phyloP scores from a whole-genome alignment of 441 rosid species.

The Croton setiger region DNA sequence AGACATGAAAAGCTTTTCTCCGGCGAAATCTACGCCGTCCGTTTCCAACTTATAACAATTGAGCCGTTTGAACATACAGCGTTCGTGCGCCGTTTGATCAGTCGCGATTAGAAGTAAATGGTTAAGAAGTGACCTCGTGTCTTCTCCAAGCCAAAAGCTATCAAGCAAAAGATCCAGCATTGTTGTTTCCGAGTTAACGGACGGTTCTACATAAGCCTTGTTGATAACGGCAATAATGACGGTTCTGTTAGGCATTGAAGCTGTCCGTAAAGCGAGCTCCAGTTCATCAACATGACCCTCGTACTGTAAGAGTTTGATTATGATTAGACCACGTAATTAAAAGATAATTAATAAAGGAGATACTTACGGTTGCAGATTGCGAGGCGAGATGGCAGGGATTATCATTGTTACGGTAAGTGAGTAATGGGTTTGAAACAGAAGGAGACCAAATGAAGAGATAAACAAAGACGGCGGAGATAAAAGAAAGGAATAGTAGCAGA shows the following conservation, averaged over 20 bases:
- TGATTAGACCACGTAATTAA: not conserved
- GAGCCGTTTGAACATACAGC: conserved; percentile 53
- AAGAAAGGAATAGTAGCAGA: conserved; percentile 14
- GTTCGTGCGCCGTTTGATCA: conserved; percentile 58
- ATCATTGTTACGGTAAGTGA: not conserved
- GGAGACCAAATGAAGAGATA: conserved; percentile 27
- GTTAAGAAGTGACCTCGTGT: conserved; percentile 45
- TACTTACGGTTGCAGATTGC: conserved; percentile 32
- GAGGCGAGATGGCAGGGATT: conserved; percentile 2
- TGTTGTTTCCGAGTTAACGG: conserved; percentile 30
- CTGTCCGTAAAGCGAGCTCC: conserved; percentile 33
- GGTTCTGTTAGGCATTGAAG: conserved; percentile 57
- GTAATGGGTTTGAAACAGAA: conserved; percentile 20
- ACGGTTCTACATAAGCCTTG: conserved; percentile 60
- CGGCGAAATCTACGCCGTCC: conserved; percentile 45
- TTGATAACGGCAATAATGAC: conserved; percentile 66
- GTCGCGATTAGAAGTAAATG: conserved; percentile 54
- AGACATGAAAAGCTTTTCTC: conserved; percentile 75
- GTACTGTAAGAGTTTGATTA: not conserved
- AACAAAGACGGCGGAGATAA: conserved; percentile 35
- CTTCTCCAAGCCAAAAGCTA: conserved; percentile 78
- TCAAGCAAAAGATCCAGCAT: conserved; percentile 77
- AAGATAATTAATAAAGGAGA: not conserved
- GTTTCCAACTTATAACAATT: conserved; percentile 62
- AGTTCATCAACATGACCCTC: conserved; percentile 39